Evolutionary conservation across 768 basidiomycete genomes (phyloP), one percentile per base, ranked within the genome.

Genomic region (Guyanaporus albipodus): DNA sequence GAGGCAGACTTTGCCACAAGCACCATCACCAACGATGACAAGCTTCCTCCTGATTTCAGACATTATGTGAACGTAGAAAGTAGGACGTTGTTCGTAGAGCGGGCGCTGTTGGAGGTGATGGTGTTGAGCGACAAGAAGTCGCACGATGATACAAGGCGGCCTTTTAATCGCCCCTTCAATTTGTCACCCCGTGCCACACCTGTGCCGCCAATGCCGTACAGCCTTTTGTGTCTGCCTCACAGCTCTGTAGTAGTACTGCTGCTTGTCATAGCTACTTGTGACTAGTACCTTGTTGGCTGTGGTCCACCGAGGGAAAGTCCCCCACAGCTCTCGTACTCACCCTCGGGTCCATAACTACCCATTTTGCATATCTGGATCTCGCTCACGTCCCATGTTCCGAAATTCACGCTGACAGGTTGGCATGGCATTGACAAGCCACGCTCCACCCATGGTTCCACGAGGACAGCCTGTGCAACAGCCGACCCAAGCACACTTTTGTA

Each of bases 11-110:
- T 93, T 92, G 73, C 91, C 91, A 61, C 91, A 94, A 71, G 91
- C 91, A 80, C 93, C 93, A 75, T 95, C 93, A 69, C 94, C 94
- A 58, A 98, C 94, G 70, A 97, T 96, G 69, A 98, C 94, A 60
- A 98, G 85, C 74, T 98, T 98, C 72, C 93, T 87, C 73, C 94
- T 83, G 72, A 97, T 95, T 77, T 96, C 94, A 67, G 92, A 85
- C 93, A 97, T 97, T 69, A 62, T 59, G 37, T 52, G 66, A 61
- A 54, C 59, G 67, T 68, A 65, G 62, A 61, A 52, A 60, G 64
- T 66, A 52, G 58, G 49, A 52, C 56, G 53, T 59, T 50, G 54
- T 60, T 55, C 48, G 59, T 52, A 46, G 57, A 56, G 61, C 64
- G 58, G 66, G 67, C 67, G 62, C 57, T 68, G 61, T 68, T 64